These are phyloP conservation scores for Gossypium thurberi DNA, from an alignment of 345 rosid species.

Conservation along the genomic window DNA sequence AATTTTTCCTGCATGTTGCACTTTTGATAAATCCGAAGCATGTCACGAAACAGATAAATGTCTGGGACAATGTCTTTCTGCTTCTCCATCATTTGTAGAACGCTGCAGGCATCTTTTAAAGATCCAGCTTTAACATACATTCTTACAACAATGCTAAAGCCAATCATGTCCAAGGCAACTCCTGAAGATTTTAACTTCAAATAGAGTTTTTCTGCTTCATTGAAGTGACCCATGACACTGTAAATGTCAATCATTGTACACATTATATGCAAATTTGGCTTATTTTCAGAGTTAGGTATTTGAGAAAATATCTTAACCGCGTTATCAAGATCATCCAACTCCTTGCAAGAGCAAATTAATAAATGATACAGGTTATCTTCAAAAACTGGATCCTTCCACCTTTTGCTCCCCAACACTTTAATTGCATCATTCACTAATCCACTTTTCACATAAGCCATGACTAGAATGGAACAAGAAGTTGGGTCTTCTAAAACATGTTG, in stretches of 20 bases:
- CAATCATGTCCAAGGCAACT: constrained; percentile 59
- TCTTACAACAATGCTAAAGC: constrained; percentile 64
- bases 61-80: constrained; percentile 62
- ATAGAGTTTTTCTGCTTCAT: constrained; percentile 65
- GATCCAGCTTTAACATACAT: constrained; percentile 79
- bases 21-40: constrained; percentile 78
- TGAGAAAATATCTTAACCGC: constrained; percentile 58
- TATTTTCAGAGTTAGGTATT: constrained; percentile 32
- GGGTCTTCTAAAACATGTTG: constrained; percentile 57
- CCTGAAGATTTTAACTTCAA: constrained; percentile 56
- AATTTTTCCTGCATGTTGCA: constrained; percentile 57
- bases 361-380: constrained; percentile 83
- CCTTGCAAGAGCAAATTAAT: constrained; percentile 80
- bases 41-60: constrained; percentile 60
- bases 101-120: constrained; percentile 60
- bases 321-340: constrained; percentile 46
- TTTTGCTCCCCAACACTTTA: constrained; percentile 44
- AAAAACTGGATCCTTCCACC: constrained; percentile 70
- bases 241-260: constrained; percentile 80
- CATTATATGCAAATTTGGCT: constrained; percentile 60
- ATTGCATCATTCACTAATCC: constrained; percentile 64
- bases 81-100: constrained; percentile 63
- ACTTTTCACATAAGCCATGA: constrained; percentile 76
- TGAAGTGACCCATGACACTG: constrained; percentile 40
- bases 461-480: constrained; percentile 73